A percentile compares a stretch with the other conserved stretches of the same genome.
Evolutionary conservation across 176 grass and related monocot genomes (phyloP).

Genomic region (Thinopyrum elongatum): DNA sequence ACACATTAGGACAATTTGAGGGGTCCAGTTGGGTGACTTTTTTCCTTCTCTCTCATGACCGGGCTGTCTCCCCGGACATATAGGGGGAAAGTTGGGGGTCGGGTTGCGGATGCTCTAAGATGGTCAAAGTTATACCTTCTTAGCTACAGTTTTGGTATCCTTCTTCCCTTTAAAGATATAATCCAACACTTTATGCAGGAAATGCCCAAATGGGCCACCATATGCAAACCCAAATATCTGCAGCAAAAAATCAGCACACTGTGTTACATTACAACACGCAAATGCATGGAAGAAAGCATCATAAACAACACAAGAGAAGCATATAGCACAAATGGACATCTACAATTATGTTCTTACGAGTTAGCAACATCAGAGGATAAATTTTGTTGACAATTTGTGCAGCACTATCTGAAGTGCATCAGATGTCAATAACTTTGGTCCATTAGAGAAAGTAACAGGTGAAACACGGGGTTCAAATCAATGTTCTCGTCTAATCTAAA

Average conservation of each 20-base stretch:
- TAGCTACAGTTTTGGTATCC: slow-evolving; percentile 81
- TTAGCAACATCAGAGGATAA: neutral
- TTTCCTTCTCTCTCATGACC: no score
- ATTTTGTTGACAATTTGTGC: neutral
- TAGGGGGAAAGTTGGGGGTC: no score
- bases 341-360: neutral
- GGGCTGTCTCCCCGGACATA: no score
- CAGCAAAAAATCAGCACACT: neutral
- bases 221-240: slow-evolving; percentile 88
- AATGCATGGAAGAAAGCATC: slow-evolving; percentile 4
- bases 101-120: no score
- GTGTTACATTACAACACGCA: slow-evolving; percentile 12
- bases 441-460: neutral
- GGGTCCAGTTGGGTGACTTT: no score
- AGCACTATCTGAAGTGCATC: neutral
- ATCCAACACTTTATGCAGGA: slow-evolving; percentile 75
- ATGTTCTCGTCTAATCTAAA: neutral
- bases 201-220: slow-evolving; percentile 91
- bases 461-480: neutral
- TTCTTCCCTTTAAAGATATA: slow-evolving; percentile 88
- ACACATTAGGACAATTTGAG: no score
- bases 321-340: neutral
- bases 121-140: slow-evolving; percentile 62
- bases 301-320: slow-evolving; percentile 9
- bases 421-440: neutral